phyloP scores from a whole-genome alignment of 805 yeast genomes.

The Starmerella stigmatis region DNA sequence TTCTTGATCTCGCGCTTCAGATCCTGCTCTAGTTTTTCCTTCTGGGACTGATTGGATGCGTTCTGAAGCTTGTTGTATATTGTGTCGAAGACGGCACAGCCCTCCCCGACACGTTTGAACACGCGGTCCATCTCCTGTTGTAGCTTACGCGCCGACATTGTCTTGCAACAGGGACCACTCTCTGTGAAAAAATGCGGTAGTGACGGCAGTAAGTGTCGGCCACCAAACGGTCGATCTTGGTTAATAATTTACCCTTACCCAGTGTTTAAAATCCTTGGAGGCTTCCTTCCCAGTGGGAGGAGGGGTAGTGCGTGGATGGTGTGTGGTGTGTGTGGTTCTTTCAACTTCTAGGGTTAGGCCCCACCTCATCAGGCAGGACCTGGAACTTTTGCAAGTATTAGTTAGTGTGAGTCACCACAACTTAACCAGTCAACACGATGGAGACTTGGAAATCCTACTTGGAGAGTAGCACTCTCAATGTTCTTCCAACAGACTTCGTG shows the following conservation, averaged over 20 bases:
- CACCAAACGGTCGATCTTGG: neutral
- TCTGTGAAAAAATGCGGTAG: slow-evolving; percentile 4
- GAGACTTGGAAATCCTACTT: slow-evolving; percentile 17
- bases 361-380: neutral
- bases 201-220: neutral
- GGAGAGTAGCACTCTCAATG: slow-evolving; percentile 61
- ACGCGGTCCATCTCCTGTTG: slow-evolving; percentile 77
- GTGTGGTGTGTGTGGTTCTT: neutral
- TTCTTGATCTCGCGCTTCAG: slow-evolving; percentile 90
- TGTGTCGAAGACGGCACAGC: slow-evolving; percentile 72
- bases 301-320: neutral
- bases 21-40: slow-evolving; percentile 83
- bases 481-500: slow-evolving; percentile 77
- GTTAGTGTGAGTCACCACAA: neutral
- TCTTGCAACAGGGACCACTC: slow-evolving; percentile 10
- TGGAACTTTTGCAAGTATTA: neutral
- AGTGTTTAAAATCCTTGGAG: too few relatives aligned
- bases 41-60: slow-evolving; percentile 75
- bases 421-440: slow-evolving; percentile 8
- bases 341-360: slow-evolving; percentile 2
- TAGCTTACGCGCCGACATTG: slow-evolving; percentile 28
- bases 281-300: too few relatives aligned
- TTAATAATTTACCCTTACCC: slow-evolving; percentile 5
- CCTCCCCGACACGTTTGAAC: slow-evolving; percentile 84
- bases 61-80: slow-evolving; percentile 75